phyloP scores from a whole-genome alignment of 1,284 basidiomycete genomes.

The Microbotryomycetes sp. region DNA sequence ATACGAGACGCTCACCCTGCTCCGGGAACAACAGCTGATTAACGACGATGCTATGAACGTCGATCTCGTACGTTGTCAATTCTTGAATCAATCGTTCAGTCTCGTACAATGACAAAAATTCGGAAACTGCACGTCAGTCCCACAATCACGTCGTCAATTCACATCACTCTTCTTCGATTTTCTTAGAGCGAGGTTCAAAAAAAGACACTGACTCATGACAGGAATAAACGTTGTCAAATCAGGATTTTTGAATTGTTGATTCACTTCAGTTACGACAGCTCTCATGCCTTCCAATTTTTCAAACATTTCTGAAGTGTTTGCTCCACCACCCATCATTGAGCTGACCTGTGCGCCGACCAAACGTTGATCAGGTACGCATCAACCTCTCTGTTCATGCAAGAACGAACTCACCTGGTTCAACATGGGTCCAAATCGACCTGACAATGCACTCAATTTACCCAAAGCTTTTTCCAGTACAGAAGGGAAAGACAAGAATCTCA shows the following conservation, averaged over 20 bases:
- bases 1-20: slow-evolving; percentile 60
- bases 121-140: slow-evolving; percentile 44
- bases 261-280: slow-evolving; percentile 94
- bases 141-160: too few relatives aligned
- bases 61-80: slow-evolving; percentile 91
- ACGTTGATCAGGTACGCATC: slow-evolving; percentile 1
- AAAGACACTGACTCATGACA: slow-evolving; percentile 24
- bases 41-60: slow-evolving; percentile 97
- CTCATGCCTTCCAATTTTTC: slow-evolving; percentile 97
- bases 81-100: slow-evolving; percentile 97
- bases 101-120: slow-evolving; percentile 85
- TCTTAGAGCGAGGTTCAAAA: neutral
- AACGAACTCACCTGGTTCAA: slow-evolving; percentile 63
- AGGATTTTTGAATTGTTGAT: slow-evolving; percentile 98
- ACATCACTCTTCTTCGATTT: too few relatives aligned
- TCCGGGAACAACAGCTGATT: slow-evolving; percentile 96
- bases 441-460: slow-evolving; percentile 85
- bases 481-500: slow-evolving; percentile 97
- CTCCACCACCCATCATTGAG: slow-evolving; percentile 84
- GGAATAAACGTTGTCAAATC: slow-evolving; percentile 75
- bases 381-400: neutral
- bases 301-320: slow-evolving; percentile 74
- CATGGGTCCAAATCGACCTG: slow-evolving; percentile 94
- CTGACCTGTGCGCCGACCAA: slow-evolving; percentile 59
- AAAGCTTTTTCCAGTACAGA: slow-evolving; percentile 95